A percentile compares a stretch with the other conserved stretches of the same genome.
These are phyloP conservation scores for Emmonsia crescens DNA, from an alignment of 2,329 filamentous ascomycete species.

Conservation along the genomic window DNA sequence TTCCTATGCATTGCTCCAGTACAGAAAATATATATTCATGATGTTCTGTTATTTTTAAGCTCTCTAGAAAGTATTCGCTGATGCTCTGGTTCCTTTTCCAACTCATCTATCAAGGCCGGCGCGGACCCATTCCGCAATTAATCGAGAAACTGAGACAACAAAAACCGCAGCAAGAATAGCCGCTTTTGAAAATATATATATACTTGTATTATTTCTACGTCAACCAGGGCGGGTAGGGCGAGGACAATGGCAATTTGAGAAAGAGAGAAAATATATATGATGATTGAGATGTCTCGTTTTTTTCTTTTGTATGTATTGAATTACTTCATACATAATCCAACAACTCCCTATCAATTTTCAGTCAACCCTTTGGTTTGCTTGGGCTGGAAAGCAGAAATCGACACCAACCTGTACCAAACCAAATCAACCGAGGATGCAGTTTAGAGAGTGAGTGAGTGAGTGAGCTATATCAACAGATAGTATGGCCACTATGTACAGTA, in stretches of 20 bases:
- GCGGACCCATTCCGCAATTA: neutral
- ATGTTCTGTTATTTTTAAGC: constrained; percentile 14
- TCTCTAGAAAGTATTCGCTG: neutral
- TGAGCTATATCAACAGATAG: too few relatives aligned
- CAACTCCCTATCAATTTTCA: too few relatives aligned
- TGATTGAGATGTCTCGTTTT: neutral
- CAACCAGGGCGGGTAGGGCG: neutral
- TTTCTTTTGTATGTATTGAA: neutral
- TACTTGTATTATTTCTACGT: neutral
- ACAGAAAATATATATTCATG: constrained; percentile 6
- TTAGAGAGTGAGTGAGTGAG: too few relatives aligned
- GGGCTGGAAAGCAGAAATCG: too few relatives aligned
- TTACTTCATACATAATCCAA: neutral
- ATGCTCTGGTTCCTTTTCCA: neutral
- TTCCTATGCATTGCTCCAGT: neutral
- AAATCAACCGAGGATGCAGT: too few relatives aligned
- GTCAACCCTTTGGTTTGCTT: too few relatives aligned
- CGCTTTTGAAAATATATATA: neutral
- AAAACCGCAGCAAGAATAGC: neutral
- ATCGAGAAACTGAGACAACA: neutral
- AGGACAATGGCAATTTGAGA: neutral
- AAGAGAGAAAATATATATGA: neutral
- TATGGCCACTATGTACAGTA: too few relatives aligned
- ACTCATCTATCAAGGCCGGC: neutral
- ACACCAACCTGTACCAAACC: too few relatives aligned